These are phyloP conservation scores for Pseudognaphalium luteoalbum DNA, from an alignment of 129 eudicot species.

Conservation along the genomic window DNA sequence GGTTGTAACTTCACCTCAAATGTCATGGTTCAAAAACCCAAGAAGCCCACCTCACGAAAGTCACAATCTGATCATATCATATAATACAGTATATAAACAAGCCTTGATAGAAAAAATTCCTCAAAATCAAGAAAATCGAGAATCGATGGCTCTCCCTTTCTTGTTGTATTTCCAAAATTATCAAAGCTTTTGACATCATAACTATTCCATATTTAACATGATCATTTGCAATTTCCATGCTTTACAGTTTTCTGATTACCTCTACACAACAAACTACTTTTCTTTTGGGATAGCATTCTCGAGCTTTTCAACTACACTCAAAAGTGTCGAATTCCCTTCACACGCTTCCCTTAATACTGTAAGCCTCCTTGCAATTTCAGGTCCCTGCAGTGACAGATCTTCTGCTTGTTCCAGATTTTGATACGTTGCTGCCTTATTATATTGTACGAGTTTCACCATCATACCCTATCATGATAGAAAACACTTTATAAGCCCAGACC, in stretches of 20 bases:
- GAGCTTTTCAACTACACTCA: constrained; percentile 61
- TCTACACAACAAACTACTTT: constrained; percentile 4
- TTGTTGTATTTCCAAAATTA: constrained; percentile 6
- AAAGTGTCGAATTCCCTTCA: constrained; percentile 60
- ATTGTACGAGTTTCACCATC: constrained; percentile 63
- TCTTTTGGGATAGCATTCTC: constrained; percentile 33
- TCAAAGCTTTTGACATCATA: constrained; percentile 13
- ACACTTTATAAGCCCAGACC: neutral
- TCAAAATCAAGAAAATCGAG: neutral
- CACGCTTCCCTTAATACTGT: constrained; percentile 55
- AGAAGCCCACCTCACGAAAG: too few species aligned
- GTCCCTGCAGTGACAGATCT: constrained; percentile 11
- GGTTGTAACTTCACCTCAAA: too few species aligned
- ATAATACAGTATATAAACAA: too few species aligned
- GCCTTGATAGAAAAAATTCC: neutral
- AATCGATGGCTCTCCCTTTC: neutral
- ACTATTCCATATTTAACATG: neutral
- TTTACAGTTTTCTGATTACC: constrained; percentile 6
- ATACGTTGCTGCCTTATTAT: constrained; percentile 31
- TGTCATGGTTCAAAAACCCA: too few species aligned
- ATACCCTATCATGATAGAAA: constrained; percentile 48
- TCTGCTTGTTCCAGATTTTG: constrained; percentile 19
- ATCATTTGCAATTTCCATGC: neutral
- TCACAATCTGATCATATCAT: too few species aligned
- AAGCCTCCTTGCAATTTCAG: constrained; percentile 45